Conservation (phyloP, 306 rosid species). For the Herpetospermum pedunculosum region DNA sequence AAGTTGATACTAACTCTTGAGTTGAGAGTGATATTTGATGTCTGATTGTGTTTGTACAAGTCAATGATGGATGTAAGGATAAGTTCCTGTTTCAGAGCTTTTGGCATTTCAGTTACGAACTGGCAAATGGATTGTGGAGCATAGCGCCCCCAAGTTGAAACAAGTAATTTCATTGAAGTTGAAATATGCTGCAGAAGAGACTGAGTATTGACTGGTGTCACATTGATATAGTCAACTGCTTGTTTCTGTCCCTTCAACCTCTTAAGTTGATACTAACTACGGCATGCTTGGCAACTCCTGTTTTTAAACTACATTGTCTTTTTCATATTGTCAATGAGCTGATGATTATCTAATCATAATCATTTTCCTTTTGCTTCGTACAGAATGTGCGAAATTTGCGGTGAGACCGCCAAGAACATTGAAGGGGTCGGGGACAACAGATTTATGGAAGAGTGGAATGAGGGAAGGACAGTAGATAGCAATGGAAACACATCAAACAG, state of each 20-base stretch:
- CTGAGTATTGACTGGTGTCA: neutral
- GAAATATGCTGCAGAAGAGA: neutral
- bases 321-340: neutral
- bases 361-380: neutral
- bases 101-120: neutral
- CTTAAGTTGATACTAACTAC: too few species aligned
- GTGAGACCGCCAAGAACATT: conserved; percentile 57
- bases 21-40: neutral
- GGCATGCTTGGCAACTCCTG: neutral
- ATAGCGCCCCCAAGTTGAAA: neutral
- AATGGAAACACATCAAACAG: conserved; percentile 23
- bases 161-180: neutral
- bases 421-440: conserved; percentile 35
- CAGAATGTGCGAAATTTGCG: conserved; percentile 87
- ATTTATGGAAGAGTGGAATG: conserved; percentile 83
- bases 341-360: neutral
- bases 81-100: neutral
- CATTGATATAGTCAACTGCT: neutral
- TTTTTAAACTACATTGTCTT: neutral
- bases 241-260: too few species aligned
- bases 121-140: neutral
- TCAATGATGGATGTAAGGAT: neutral
- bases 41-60: neutral
- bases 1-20: neutral
- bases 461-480: conserved; percentile 30